Conservation (phyloP, 495 filamentous ascomycete species). For the Cercophora newfieldiana region DNA sequence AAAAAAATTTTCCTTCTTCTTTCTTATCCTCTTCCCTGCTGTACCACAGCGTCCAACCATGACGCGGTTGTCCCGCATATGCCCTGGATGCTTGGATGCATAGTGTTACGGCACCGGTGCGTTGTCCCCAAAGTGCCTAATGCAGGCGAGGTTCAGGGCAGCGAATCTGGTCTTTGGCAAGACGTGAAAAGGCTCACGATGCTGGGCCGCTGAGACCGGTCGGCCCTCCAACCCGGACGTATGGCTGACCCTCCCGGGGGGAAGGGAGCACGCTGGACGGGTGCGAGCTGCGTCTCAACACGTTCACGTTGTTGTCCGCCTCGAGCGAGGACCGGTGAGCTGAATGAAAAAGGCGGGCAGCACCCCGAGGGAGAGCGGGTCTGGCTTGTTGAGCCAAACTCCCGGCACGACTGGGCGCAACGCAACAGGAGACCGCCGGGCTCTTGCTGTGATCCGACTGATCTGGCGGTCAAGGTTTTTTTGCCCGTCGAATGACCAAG, state of each 20-base stretch:
- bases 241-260: background rate
- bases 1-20: conserved; percentile 17
- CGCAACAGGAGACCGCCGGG: background rate
- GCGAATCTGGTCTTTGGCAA: conserved; percentile 12
- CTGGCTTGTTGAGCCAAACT: conserved; percentile 10
- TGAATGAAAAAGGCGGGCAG: conserved; percentile 13
- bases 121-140: conserved; percentile 15
- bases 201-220: background rate
- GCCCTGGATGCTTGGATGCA: conserved; percentile 16
- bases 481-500: conserved; percentile 13
- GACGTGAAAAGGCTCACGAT: background rate
- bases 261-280: background rate
- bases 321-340: background rate
- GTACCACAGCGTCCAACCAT: conserved; percentile 1
- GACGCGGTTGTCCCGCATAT: conserved; percentile 20
- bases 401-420: conserved; percentile 6
- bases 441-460: background rate
- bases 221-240: background rate
- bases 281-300: background rate
- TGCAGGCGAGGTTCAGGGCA: conserved; percentile 26
- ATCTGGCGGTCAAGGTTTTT: conserved; percentile 17
- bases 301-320: background rate
- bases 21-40: conserved; percentile 7
- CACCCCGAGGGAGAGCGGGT: conserved; percentile 14
- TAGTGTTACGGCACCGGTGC: conserved; percentile 7